A percentile compares a stretch with the other conserved stretches of the same genome.
Evolutionary conservation across 2,329 filamentous ascomycete genomes (phyloP).

Genomic region (Ceratocystis cacaofunesta): DNA sequence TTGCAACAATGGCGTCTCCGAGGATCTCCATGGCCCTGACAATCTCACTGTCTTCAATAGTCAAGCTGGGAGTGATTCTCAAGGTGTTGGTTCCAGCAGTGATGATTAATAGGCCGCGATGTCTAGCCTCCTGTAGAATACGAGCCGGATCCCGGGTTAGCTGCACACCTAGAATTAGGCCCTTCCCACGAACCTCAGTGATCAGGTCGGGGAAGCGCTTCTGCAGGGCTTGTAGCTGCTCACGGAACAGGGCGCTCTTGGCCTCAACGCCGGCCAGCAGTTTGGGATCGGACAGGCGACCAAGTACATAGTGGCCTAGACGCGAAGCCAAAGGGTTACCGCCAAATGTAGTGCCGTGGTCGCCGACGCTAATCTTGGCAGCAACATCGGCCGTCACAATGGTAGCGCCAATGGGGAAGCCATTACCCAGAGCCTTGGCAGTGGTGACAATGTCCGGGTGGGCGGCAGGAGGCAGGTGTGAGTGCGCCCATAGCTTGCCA

Average conservation of each 20-base stretch:
- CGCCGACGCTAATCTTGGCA: slow-evolving; percentile 41
- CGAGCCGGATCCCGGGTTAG: slow-evolving; percentile 55
- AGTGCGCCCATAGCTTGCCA: slow-evolving; percentile 81
- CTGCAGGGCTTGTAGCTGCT: slow-evolving; percentile 34
- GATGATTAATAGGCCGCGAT: slow-evolving; percentile 78
- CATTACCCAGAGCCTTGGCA: slow-evolving; percentile 92
- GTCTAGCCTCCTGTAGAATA: slow-evolving; percentile 71
- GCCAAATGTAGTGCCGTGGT: slow-evolving; percentile 89
- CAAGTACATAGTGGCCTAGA: slow-evolving; percentile 74
- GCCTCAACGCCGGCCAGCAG: slow-evolving; percentile 54
- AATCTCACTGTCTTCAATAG: slow-evolving; percentile 69
- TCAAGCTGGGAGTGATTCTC: slow-evolving; percentile 77
- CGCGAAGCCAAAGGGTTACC: slow-evolving; percentile 79
- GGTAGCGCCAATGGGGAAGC: slow-evolving; percentile 77
- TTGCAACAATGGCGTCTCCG: slow-evolving; percentile 45
- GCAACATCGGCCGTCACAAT: slow-evolving; percentile 29
- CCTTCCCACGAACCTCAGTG: slow-evolving; percentile 64
- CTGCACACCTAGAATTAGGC: slow-evolving; percentile 78
- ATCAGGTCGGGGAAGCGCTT: slow-evolving; percentile 50
- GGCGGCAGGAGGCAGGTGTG: slow-evolving; percentile 54
- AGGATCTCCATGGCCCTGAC: slow-evolving; percentile 61
- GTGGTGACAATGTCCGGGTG: slow-evolving; percentile 91
- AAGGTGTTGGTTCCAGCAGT: slow-evolving; percentile 87
- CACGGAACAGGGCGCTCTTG: slow-evolving; percentile 42
- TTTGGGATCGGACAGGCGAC: slow-evolving; percentile 53